phyloP scores from a whole-genome alignment of 2,329 filamentous ascomycete genomes.

The Penicillium polonicum region DNA sequence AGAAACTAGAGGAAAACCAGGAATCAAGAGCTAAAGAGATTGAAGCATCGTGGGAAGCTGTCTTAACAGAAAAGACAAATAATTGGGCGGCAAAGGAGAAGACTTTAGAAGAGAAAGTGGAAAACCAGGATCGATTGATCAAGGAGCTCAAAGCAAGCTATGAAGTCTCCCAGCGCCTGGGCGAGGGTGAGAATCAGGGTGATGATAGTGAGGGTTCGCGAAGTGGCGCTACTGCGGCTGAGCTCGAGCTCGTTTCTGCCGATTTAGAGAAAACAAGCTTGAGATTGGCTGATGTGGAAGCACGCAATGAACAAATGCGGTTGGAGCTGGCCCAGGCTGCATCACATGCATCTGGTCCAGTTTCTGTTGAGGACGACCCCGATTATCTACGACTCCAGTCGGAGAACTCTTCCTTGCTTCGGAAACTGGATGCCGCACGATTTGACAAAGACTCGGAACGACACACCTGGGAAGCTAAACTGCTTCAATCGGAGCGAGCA shows the following conservation, averaged over 20 bases:
- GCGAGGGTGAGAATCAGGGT: constrained; percentile 65
- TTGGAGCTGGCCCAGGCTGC: constrained; percentile 87
- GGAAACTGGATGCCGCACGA: constrained; percentile 79
- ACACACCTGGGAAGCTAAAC: constrained; percentile 70
- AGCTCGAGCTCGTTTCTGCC: constrained; percentile 88
- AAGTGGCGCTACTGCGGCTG: constrained; percentile 74
- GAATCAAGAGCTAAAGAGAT: constrained; percentile 84
- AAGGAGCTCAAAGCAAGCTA: constrained; percentile 97
- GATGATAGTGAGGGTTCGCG: constrained; percentile 61
- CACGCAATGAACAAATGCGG: constrained; percentile 88
- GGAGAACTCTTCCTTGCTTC: constrained; percentile 87
- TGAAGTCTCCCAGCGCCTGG: constrained; percentile 89
- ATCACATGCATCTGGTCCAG: constrained; percentile 60
- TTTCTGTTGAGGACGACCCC: constrained; percentile 81
- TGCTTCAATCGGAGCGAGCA: constrained; percentile 79
- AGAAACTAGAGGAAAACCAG: constrained; percentile 72
- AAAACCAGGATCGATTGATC: constrained; percentile 86
- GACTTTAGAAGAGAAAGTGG: constrained; percentile 85
- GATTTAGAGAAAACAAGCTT: constrained; percentile 88
- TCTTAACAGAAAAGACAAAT: constrained; percentile 87
- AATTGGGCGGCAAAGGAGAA: constrained; percentile 97
- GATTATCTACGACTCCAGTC: constrained; percentile 82
- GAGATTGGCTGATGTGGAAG: constrained; percentile 84
- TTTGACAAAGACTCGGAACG: constrained; percentile 82
- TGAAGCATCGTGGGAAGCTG: constrained; percentile 83